Conservation (phyloP, 257 asterid genomes). For the Ajuga chamaepitys region DNA sequence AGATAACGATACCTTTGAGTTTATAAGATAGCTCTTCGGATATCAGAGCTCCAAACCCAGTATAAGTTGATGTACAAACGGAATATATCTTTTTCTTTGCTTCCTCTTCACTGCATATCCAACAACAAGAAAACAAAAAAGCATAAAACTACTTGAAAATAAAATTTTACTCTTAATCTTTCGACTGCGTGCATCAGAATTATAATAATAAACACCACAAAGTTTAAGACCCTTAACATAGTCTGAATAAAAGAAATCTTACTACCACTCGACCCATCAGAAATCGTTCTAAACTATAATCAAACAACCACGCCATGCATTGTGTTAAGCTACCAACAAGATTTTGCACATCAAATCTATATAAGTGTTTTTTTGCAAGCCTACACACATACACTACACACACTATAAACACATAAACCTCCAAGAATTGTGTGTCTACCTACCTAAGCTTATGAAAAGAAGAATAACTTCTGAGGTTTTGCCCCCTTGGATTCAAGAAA, state of each 20-base stretch:
- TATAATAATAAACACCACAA: not conserved
- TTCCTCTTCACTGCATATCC: slow-evolving; percentile 82
- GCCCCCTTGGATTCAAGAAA: too few species aligned
- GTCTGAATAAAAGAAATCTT: not conserved
- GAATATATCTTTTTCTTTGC: slow-evolving; percentile 89
- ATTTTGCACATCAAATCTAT: too few species aligned
- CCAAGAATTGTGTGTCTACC: not conserved
- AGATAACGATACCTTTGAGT: slow-evolving; percentile 57
- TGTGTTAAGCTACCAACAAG: too few species aligned
- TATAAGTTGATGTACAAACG: slow-evolving; percentile 73
- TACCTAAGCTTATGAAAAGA: not conserved
- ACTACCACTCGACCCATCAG: too few species aligned
- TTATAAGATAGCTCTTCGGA: slow-evolving; percentile 84
- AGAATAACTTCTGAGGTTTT: too few species aligned
- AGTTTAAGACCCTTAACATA: not conserved
- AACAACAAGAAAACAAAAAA: slow-evolving; percentile 11
- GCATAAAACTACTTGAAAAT: not conserved
- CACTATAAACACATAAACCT: too few species aligned
- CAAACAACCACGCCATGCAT: not conserved
- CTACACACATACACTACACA: too few species aligned
- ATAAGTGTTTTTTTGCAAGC: too few species aligned
- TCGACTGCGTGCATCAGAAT: not conserved
- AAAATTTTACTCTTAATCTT: not conserved
- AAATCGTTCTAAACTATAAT: too few species aligned
- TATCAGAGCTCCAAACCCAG: slow-evolving; percentile 84